Evolutionary conservation across 768 basidiomycete species (phyloP).

Genomic region (Suillus americanus): DNA sequence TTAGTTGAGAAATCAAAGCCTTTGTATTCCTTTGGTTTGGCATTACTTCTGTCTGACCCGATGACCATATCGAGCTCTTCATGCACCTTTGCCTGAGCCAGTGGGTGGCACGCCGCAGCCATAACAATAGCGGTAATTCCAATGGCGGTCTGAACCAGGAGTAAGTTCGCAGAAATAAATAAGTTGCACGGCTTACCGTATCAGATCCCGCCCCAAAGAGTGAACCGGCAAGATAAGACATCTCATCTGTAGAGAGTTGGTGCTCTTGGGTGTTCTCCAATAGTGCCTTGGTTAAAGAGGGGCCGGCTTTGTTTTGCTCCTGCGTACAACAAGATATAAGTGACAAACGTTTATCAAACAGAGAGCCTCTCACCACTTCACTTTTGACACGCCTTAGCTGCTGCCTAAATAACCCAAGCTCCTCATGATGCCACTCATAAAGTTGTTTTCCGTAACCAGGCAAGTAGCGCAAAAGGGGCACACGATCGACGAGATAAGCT

Average conservation of each 20-base stretch:
- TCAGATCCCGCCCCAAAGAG: background rate
- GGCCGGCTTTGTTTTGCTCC: slow-evolving; percentile 10
- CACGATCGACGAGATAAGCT: background rate
- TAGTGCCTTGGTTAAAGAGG: slow-evolving; percentile 50
- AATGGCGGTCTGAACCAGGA: too few species aligned
- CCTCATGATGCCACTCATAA: slow-evolving; percentile 48
- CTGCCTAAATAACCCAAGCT: slow-evolving; percentile 48
- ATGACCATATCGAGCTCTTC: too few species aligned
- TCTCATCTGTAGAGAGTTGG: slow-evolving; percentile 32
- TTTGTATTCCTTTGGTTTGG: background rate
- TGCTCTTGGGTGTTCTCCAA: slow-evolving; percentile 49
- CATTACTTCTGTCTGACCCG: background rate
- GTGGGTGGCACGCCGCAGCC: too few species aligned
- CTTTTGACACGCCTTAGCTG: slow-evolving; percentile 42
- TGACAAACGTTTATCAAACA: background rate
- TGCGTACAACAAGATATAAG: background rate
- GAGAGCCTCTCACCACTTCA: slow-evolving; percentile 34
- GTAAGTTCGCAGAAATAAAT: too few species aligned
- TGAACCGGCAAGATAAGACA: background rate
- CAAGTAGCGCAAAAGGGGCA: slow-evolving; percentile 34
- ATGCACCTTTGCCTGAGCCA: too few species aligned
- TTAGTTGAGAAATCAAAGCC: background rate
- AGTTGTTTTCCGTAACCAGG: slow-evolving; percentile 59
- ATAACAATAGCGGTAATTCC: too few species aligned
- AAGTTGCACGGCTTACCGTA: too few species aligned